These are phyloP conservation scores for Zymoseptoria passerinii DNA, from an alignment of 2,329 filamentous ascomycete genomes.

Conservation along the genomic window DNA sequence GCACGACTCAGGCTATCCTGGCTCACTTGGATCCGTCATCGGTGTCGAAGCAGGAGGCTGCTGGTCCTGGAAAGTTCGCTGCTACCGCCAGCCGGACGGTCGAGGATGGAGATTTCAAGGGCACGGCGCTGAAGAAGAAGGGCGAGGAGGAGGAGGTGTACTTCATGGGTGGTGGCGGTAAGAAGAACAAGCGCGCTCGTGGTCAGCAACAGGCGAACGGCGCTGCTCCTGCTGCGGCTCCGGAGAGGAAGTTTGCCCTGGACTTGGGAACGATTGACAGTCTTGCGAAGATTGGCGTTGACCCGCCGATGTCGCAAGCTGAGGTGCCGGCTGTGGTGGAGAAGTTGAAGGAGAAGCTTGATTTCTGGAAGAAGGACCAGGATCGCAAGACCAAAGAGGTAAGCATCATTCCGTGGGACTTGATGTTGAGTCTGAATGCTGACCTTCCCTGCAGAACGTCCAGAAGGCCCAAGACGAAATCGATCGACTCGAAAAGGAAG, in stretches of 20 bases:
- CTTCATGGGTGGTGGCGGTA: conserved; percentile 61
- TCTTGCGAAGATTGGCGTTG: conserved; percentile 72
- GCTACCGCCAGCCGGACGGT: conserved; percentile 76
- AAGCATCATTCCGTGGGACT: conserved; percentile 34
- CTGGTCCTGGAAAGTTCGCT: conserved; percentile 59
- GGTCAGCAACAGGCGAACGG: conserved; percentile 68
- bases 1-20: conserved; percentile 77
- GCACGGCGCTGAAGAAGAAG: conserved; percentile 76
- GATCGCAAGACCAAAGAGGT: conserved; percentile 83
- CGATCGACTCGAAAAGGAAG: conserved; percentile 69
- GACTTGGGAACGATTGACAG: conserved; percentile 89
- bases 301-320: conserved; percentile 76
- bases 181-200: conserved; percentile 73
- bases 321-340: conserved; percentile 74
- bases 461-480: conserved; percentile 96
- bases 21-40: conserved; percentile 79
- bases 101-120: conserved; percentile 76
- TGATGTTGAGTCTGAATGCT: not conserved
- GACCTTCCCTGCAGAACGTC: conserved; percentile 62
- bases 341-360: conserved; percentile 87
- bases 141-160: conserved; percentile 74
- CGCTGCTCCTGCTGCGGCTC: conserved; percentile 41
- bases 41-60: conserved; percentile 54
- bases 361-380: conserved; percentile 86
- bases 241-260: conserved; percentile 65